Percentiles rank a stretch among this genome's conserved stretches.
These are phyloP conservation scores for Ceratocystis variospora DNA, from an alignment of 2,329 filamentous ascomycete species.

Conservation along the genomic window DNA sequence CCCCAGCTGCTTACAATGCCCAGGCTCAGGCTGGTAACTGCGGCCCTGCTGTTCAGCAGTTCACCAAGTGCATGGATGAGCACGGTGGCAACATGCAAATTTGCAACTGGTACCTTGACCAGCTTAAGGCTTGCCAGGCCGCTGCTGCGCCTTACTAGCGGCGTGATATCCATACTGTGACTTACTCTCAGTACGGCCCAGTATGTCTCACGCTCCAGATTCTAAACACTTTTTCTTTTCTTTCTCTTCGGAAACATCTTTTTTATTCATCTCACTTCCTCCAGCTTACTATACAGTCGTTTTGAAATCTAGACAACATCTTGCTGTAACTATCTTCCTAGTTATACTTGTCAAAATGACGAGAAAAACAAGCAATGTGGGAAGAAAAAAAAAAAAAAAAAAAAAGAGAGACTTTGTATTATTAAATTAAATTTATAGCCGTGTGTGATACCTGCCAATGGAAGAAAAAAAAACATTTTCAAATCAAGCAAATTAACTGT, in stretches of 20 bases:
- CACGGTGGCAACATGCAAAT: slow-evolving; percentile 88
- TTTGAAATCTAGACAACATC: no score
- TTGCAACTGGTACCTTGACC: slow-evolving; percentile 96
- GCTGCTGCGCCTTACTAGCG: slow-evolving; percentile 17
- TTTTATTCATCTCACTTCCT: neutral
- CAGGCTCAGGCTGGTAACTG: slow-evolving; percentile 41
- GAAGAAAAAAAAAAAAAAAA: neutral
- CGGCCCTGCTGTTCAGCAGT: slow-evolving; percentile 63
- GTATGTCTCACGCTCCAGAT: no score
- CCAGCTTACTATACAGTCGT: neutral
- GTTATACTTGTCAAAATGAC: neutral
- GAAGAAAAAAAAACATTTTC: neutral
- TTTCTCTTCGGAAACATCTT: neutral
- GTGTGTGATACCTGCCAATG: neutral
- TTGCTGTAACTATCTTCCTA: no score
- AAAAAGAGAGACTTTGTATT: slow-evolving; percentile 1
- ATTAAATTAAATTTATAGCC: slow-evolving; percentile 4
- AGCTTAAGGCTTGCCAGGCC: slow-evolving; percentile 40
- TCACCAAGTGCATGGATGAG: slow-evolving; percentile 94
- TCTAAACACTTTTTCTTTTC: slow-evolving; percentile 6
- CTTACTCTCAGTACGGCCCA: no score
- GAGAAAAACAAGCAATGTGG: no score
- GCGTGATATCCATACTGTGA: neutral
- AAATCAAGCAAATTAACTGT: no score
- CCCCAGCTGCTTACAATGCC: slow-evolving; percentile 35